A percentile compares a stretch with the other conserved stretches of the same genome.
Conservation (phyloP, 2,329 filamentous ascomycete genomes). For the Cryphonectria carpinicola region DNA sequence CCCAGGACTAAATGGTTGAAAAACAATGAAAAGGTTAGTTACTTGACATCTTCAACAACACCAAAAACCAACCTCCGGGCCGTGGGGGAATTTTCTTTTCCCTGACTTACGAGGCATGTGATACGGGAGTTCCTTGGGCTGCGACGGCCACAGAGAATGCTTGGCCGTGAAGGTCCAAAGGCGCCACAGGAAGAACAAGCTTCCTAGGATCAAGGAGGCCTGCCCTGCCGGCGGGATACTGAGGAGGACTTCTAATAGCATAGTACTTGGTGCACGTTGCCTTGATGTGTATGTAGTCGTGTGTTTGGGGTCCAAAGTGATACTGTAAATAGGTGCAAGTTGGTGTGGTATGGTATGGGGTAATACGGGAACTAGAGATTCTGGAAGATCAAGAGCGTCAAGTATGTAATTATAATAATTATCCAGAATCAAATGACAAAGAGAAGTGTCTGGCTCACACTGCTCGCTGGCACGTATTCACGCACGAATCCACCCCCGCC, state of each 20-base stretch:
- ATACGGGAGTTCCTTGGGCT: conserved; percentile 13
- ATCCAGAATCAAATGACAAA: neutral
- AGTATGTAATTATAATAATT: neutral
- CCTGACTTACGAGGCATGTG: conserved; percentile 7
- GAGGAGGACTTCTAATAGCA: neutral
- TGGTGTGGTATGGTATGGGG: neutral
- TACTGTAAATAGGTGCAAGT: neutral
- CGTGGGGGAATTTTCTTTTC: neutral
- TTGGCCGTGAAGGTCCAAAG: conserved; percentile 13
- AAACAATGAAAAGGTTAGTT: neutral
- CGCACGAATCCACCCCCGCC: neutral
- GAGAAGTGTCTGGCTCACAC: neutral
- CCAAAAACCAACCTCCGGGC: neutral
- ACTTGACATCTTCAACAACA: neutral
- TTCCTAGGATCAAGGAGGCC: neutral
- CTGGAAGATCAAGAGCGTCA: neutral
- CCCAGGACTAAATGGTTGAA: neutral
- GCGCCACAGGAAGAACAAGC: conserved; percentile 7
- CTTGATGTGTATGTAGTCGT: neutral
- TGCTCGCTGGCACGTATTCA: neutral
- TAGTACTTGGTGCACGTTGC: neutral
- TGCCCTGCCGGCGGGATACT: conserved; percentile 1
- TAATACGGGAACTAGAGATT: neutral
- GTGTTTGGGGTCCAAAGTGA: neutral
- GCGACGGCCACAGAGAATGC: neutral